phyloP scores from a whole-genome alignment of 2,329 filamentous ascomycete species.

The Tolypocladium tropicale region DNA sequence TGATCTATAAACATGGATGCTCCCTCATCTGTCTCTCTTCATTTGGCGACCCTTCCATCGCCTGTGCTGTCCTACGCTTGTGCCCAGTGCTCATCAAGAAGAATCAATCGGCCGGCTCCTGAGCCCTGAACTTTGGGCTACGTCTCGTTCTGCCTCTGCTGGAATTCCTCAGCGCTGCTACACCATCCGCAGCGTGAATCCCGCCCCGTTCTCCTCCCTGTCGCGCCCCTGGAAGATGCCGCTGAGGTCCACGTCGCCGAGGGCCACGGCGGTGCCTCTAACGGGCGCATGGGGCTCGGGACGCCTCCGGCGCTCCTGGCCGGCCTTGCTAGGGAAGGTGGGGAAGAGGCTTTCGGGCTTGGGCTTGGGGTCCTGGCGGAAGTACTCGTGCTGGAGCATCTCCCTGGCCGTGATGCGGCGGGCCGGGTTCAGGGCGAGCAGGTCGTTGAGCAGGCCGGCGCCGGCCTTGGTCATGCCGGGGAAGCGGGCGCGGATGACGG shows the following conservation, averaged over 20 bases:
- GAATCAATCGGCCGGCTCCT: neutral
- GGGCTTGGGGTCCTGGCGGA: conserved; percentile 77
- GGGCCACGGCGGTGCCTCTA: conserved; percentile 54
- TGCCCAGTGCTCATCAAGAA: neutral
- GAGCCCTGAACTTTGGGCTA: neutral
- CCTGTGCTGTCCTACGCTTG: neutral
- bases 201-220: conserved; percentile 53
- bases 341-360: conserved; percentile 92
- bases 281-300: conserved; percentile 72
- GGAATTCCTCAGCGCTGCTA: conserved; percentile 6
- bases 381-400: conserved; percentile 74
- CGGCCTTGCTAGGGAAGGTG: conserved; percentile 91
- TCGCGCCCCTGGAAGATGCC: conserved; percentile 60
- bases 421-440: conserved; percentile 68
- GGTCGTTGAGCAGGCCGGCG: conserved; percentile 52
- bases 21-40: neutral
- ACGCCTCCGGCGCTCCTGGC: conserved; percentile 70
- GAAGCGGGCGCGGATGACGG: conserved; percentile 66
- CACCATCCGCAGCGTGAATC: conserved; percentile 55
- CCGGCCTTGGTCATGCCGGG: conserved; percentile 72
- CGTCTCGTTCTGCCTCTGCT: neutral
- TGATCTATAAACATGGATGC: neutral
- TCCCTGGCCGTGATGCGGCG: conserved; percentile 60
- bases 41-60: too few species aligned
- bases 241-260: conserved; percentile 54